phyloP scores from a whole-genome alignment of 169 alveolate genomes.

The Cyclospora cayetanensis region DNA sequence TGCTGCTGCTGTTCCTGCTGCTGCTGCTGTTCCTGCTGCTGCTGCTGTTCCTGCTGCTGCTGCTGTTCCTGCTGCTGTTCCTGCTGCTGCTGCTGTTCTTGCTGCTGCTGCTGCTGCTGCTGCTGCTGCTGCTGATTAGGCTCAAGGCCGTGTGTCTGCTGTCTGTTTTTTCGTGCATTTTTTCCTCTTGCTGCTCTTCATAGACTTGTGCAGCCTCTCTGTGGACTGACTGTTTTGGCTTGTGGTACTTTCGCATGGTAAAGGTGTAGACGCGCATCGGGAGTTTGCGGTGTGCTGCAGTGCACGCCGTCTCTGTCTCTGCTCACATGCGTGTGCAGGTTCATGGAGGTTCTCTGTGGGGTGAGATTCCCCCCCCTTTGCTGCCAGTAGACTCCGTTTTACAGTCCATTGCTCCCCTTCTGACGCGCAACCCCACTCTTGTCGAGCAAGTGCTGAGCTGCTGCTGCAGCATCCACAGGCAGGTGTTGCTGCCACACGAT shows the following conservation, averaged over 20 bases:
- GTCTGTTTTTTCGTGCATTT: no score
- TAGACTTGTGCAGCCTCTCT: neutral
- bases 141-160: no score
- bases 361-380: constrained; percentile 31
- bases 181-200: neutral
- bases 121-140: no score
- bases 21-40: no score
- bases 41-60: no score
- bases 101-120: no score
- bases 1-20: no score
- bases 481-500: constrained; percentile 16
- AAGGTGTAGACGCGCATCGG: neutral
- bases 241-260: neutral
- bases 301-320: neutral
- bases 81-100: no score
- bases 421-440: constrained; percentile 45
- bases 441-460: constrained; percentile 61
- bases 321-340: constrained; percentile 47
- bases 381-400: constrained; percentile 63
- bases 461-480: constrained; percentile 61
- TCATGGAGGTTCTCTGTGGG: constrained; percentile 59
- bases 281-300: neutral
- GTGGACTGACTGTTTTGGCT: neutral
- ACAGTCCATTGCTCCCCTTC: constrained; percentile 17
- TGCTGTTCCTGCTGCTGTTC: no score